Base-by-base conservation (phyloP, 1,284 basidiomycete species). In the Trichosporon ovoides region DNA sequence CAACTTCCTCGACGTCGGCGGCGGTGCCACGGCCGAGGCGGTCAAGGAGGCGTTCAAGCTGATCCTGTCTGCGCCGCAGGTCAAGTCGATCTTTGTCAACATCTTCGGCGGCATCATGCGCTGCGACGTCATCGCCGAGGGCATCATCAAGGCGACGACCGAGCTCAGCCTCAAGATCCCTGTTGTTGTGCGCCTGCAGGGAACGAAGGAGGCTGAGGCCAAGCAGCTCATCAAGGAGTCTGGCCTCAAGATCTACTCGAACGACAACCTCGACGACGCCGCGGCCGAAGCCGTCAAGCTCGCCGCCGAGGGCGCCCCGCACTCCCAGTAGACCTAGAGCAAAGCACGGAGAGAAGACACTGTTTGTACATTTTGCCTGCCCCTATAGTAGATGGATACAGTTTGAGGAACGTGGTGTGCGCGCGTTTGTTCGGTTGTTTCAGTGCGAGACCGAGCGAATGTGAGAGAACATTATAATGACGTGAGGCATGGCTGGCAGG, bases 1-100 rank as follows among this genome's bases (percentile, higher is more conserved):
- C 63, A 98, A 98, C 80, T 98, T 78, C 67, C 83, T 98, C 63
- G 95, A 98, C 70, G 94, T 98, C 57, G 95, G 95, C 82, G 95
- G 91, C 77, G 92, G 95, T 70, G 96, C 96, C 48, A 98, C 94
- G 7, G 93, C 96, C 35, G 91, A 96, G 70, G 96, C 95, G 11
- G 96, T 99, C 68, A 99, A 98, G 83, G 97, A 95, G 79, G 96
- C 96, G 3, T 99, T 99, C 71, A 93, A 98, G 79, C 89, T 99
- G 65, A 83, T 98, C 38, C 82, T 97, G 43, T 81, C 85, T 59
- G 92, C 97, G 70, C 86, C 87, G 64, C 88, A 91, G 73, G 95
- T 98, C 69, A 94, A 94, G 83, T 91, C 90, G 59, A 98, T 99
- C 74, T 98, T 98, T 79, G 96, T 99, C 79, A 99, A 99, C 82